phyloP scores from a whole-genome alignment of 2,329 filamentous ascomycete species.

The Alternaria sp. region DNA sequence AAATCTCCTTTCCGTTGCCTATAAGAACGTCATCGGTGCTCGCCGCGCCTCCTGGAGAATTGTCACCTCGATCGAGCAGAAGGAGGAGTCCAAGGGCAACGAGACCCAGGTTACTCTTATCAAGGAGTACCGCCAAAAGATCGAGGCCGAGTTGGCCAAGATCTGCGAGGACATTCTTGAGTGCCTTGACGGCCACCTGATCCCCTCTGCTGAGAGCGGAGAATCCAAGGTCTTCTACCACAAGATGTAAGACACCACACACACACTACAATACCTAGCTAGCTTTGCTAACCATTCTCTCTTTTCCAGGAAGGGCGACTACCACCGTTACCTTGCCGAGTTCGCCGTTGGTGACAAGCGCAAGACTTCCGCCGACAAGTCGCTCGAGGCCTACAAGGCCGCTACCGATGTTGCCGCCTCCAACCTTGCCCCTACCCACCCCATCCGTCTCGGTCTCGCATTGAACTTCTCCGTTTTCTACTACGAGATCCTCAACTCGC shows the following conservation, averaged over 20 bases:
- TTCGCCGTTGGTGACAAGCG: conserved; percentile 94
- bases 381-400: conserved; percentile 96
- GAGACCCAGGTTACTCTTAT: conserved; percentile 88
- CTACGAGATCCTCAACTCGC: conserved; percentile 99
- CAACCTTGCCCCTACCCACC: conserved; percentile 89
- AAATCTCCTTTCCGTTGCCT: conserved; percentile 96
- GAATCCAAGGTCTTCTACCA: conserved; percentile 99
- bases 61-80: conserved; percentile 98
- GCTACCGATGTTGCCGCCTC: conserved; percentile 90
- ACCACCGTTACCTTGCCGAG: conserved; percentile 98
- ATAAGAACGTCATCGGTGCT: conserved; percentile 99
- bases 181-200: conserved; percentile 92
- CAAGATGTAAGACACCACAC: conserved; percentile 79
- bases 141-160: conserved; percentile 94
- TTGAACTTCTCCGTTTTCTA: conserved; percentile 99
- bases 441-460: conserved; percentile 89
- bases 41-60: conserved; percentile 98
- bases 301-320: conserved; percentile 89
- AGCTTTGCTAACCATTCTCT: conserved; percentile 31
- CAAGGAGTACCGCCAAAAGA: conserved; percentile 99
- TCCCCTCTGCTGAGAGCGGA: conserved; percentile 91
- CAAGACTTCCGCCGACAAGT: conserved; percentile 92
- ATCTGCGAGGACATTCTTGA: conserved; percentile 98
- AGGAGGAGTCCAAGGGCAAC: conserved; percentile 99
- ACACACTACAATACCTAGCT: neutral